Conservation (phyloP, 129 eudicot genomes). For the Arctium minus region DNA sequence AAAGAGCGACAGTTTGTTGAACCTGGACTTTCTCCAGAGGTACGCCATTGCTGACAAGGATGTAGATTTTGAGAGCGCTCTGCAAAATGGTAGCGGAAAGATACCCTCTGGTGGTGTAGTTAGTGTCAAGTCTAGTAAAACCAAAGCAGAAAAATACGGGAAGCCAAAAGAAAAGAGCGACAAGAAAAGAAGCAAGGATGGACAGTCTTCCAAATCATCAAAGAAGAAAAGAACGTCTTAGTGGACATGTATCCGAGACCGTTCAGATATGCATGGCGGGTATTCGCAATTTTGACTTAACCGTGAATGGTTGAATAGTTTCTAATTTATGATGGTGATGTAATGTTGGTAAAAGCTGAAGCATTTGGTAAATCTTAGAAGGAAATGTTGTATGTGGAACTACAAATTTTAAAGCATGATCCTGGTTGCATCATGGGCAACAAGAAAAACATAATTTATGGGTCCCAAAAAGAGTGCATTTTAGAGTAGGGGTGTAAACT, state of each 20-base stretch:
- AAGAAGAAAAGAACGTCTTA: slow-evolving; percentile 57
- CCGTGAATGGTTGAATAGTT: neutral
- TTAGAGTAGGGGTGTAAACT: no score
- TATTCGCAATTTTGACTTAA: slow-evolving; percentile 16
- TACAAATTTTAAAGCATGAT: neutral
- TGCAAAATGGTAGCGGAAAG: slow-evolving; percentile 63
- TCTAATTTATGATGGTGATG: neutral
- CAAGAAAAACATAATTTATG: neutral
- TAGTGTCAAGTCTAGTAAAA: slow-evolving; percentile 69
- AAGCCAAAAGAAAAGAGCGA: slow-evolving; percentile 36
- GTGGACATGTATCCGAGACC: neutral
- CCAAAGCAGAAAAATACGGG: slow-evolving; percentile 33
- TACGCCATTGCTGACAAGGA: slow-evolving; percentile 74
- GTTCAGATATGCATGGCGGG: neutral
- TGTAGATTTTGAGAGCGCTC: slow-evolving; percentile 71
- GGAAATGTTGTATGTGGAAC: neutral
- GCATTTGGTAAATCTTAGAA: neutral
- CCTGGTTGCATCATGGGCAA: neutral
- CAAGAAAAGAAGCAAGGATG: slow-evolving; percentile 59
- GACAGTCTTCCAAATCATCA: slow-evolving; percentile 56
- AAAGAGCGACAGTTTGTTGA: slow-evolving; percentile 44
- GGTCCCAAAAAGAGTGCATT: neutral
- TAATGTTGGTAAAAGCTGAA: neutral
- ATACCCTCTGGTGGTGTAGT: slow-evolving; percentile 53
- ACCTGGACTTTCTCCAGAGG: slow-evolving; percentile 66